Conservation (phyloP, 2,329 filamentous ascomycete species). For the Lachnellula hyalina region DNA sequence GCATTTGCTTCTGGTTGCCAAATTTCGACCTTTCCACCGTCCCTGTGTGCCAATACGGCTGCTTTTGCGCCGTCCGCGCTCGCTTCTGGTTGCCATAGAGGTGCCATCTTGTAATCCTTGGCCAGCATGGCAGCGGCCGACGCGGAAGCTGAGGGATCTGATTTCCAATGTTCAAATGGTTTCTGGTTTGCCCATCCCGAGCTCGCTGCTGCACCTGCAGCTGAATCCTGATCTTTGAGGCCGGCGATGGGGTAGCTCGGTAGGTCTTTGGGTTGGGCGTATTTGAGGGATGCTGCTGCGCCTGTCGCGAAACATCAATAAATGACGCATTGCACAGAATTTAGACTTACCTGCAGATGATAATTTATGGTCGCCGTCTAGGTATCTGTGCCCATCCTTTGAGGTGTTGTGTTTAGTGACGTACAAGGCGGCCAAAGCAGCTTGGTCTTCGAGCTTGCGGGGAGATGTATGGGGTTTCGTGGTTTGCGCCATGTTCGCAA, state of each 20-base stretch:
- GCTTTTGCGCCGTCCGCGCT: constrained; percentile 68
- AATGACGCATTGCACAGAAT: neutral
- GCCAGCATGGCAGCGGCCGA: constrained; percentile 53
- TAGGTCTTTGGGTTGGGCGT: constrained; percentile 66
- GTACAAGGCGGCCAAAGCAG: constrained; percentile 57
- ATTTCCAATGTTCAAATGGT: constrained; percentile 60
- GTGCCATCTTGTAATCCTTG: constrained; percentile 49
- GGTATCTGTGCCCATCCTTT: constrained; percentile 21
- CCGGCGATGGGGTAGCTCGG: constrained; percentile 69
- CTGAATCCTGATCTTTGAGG: constrained; percentile 47
- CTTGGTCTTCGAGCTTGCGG: constrained; percentile 37
- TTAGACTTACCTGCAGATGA: constrained; percentile 48
- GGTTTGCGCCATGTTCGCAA: constrained; percentile 12
- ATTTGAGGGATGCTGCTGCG: constrained; percentile 59
- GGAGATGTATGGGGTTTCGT: constrained; percentile 18
- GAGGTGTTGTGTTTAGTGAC: constrained; percentile 37
- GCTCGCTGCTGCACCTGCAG: constrained; percentile 68
- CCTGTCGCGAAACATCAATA: constrained; percentile 35
- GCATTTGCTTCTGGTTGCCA: constrained; percentile 42
- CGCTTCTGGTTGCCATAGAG: constrained; percentile 57
- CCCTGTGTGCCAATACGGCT: constrained; percentile 60
- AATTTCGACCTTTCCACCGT: constrained; percentile 45
- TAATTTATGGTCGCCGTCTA: constrained; percentile 49
- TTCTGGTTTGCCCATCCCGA: constrained; percentile 69
- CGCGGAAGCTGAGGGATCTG: constrained; percentile 54